phyloP scores from a whole-genome alignment of 805 yeast species.

The Cyberlindnera mrakii region DNA sequence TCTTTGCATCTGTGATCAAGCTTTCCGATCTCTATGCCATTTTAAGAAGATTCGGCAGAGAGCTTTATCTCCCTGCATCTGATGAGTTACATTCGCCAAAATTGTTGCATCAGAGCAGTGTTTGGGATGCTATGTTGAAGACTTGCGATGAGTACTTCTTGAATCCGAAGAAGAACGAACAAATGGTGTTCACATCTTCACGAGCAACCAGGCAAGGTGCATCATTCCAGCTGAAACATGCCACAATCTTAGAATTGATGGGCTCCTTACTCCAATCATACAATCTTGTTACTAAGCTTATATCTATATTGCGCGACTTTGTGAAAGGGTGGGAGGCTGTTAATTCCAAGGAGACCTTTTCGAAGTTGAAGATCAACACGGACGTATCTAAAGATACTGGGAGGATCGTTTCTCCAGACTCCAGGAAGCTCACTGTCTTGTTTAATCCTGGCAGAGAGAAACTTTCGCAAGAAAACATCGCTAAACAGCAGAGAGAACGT shows the following conservation, averaged over 20 bases:
- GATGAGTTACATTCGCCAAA: slow-evolving; percentile 35
- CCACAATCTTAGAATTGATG: slow-evolving; percentile 28
- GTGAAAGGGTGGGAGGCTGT: slow-evolving; percentile 16
- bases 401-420: slow-evolving; percentile 1
- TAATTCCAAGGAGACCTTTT: slow-evolving; percentile 5
- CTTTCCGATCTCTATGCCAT: slow-evolving; percentile 38
- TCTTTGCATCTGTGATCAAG: slow-evolving; percentile 32
- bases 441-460: slow-evolving; percentile 18
- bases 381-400: neutral
- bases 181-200: slow-evolving; percentile 36
- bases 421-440: slow-evolving; percentile 8
- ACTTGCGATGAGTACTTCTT: slow-evolving; percentile 33
- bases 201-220: slow-evolving; percentile 35
- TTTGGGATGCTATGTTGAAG: slow-evolving; percentile 23
- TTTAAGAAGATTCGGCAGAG: slow-evolving; percentile 36
- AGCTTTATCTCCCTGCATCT: slow-evolving; percentile 31
- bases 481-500: slow-evolving; percentile 15
- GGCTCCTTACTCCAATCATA: slow-evolving; percentile 6
- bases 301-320: slow-evolving; percentile 7
- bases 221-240: slow-evolving; percentile 25
- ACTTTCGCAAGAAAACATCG: slow-evolving; percentile 11
- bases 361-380: slow-evolving; percentile 4
- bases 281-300: slow-evolving; percentile 5
- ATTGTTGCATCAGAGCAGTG: slow-evolving; percentile 24
- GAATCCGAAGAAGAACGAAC: slow-evolving; percentile 36